phyloP scores from a whole-genome alignment of 2,329 filamentous ascomycete genomes.

The Arthrocladium fulminans region DNA sequence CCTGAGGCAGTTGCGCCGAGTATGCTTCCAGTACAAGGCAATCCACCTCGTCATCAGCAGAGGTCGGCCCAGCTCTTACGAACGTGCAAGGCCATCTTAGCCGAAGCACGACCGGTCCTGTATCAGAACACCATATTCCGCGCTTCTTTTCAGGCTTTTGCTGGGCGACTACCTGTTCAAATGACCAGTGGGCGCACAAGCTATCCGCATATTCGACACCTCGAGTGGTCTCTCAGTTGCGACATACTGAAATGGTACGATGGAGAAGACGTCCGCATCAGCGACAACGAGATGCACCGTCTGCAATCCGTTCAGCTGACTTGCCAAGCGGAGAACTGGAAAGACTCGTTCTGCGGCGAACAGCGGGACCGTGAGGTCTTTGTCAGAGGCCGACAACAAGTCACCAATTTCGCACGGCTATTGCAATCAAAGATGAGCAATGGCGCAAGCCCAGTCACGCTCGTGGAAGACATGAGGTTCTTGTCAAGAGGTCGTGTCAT shows the following conservation, averaged over 20 bases:
- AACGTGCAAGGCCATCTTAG: constrained; percentile 15
- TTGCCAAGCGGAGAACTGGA: constrained; percentile 20
- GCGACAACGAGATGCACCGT: constrained; percentile 2
- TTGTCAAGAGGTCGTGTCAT: constrained; percentile 17
- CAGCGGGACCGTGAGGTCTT: constrained; percentile 20
- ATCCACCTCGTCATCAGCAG: constrained; percentile 3
- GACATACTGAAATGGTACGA: constrained; percentile 18
- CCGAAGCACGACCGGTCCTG: constrained; percentile 18
- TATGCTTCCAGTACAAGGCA: constrained; percentile 12
- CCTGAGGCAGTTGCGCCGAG: constrained; percentile 10
- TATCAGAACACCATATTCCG: constrained; percentile 21
- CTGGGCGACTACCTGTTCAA: constrained; percentile 15
- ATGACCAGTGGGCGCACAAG: constrained; percentile 13
- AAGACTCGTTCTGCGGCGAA: constrained; percentile 18
- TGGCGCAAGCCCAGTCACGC: constrained; percentile 1
- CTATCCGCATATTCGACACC: constrained; percentile 13
- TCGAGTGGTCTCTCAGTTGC: constrained; percentile 21
- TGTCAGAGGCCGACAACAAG: constrained; percentile 14
- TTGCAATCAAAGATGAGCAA: constrained; percentile 15
- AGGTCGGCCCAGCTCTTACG: constrained; percentile 18
- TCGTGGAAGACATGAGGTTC: constrained; percentile 17
- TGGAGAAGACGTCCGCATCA: constrained; percentile 13
- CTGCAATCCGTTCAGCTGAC: constrained; percentile 16
- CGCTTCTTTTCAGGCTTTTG: constrained; percentile 13
- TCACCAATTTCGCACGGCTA: constrained; percentile 16